phyloP scores from a whole-genome alignment of 345 rosid species.

The Salix caprea region DNA sequence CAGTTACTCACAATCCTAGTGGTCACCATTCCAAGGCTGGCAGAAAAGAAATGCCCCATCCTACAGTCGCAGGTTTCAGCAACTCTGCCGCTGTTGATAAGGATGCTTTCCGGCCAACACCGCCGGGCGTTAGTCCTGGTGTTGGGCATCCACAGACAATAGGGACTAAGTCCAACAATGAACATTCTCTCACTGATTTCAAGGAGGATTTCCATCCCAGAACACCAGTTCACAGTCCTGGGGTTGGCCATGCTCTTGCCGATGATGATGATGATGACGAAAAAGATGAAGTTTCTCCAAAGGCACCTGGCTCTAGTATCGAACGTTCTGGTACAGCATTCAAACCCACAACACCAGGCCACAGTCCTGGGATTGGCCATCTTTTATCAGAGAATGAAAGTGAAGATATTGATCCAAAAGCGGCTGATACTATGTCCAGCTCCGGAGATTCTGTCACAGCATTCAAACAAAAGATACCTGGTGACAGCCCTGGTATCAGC shows the following conservation, averaged over 20 bases:
- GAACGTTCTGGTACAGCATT: slow-evolving; percentile 22
- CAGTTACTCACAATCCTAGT: background rate
- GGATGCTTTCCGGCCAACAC: slow-evolving; percentile 26
- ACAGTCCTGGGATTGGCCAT: no score
- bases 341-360: slow-evolving; percentile 8
- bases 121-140: slow-evolving; percentile 28
- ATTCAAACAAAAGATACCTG: slow-evolving; percentile 34
- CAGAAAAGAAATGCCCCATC: background rate
- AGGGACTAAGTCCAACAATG: background rate
- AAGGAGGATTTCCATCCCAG: slow-evolving; percentile 42
- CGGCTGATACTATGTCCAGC: background rate
- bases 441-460: background rate
- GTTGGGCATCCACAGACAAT: slow-evolving; percentile 16
- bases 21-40: background rate
- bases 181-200: slow-evolving; percentile 19
- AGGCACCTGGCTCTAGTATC: no score
- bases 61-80: background rate
- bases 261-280: background rate
- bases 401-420: background rate
- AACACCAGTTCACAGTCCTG: slow-evolving; percentile 9
- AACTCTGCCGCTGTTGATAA: background rate
- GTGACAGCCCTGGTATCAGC: slow-evolving; percentile 46
- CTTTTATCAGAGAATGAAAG: no score
- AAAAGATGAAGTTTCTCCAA: no score
- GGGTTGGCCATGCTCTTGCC: background rate